Evolutionary conservation across 371 early-diverging fungal species (phyloP).

Genomic region (Mortierella sp.): DNA sequence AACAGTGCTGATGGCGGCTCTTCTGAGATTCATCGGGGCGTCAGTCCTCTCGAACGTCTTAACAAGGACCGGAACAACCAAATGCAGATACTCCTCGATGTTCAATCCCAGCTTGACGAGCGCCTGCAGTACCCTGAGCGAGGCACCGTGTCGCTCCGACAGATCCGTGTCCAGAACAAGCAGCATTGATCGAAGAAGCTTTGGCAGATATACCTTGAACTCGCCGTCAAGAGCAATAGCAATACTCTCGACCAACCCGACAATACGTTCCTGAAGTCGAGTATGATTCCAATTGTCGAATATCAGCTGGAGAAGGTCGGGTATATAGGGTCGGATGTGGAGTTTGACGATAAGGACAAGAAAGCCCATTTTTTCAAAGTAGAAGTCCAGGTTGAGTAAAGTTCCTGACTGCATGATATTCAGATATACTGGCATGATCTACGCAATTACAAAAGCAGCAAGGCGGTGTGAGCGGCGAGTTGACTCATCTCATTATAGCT

Average conservation of each 20-base stretch:
- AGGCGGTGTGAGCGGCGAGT: not conserved
- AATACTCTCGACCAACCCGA: slow-evolving; percentile 89
- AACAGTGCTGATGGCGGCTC: slow-evolving; percentile 84
- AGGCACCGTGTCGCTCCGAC: slow-evolving; percentile 80
- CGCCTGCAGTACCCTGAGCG: slow-evolving; percentile 87
- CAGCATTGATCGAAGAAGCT: slow-evolving; percentile 73
- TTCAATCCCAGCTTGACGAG: slow-evolving; percentile 89
- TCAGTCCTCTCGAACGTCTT: slow-evolving; percentile 85
- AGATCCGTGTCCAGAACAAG: slow-evolving; percentile 87
- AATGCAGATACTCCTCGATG: slow-evolving; percentile 94
- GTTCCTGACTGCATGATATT: slow-evolving; percentile 85
- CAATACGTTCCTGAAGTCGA: slow-evolving; percentile 84
- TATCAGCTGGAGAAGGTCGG: slow-evolving; percentile 86
- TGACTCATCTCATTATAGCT: not conserved
- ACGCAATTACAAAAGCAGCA: not conserved
- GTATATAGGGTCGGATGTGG: slow-evolving; percentile 89
- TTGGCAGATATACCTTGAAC: slow-evolving; percentile 87
- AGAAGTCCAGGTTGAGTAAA: slow-evolving; percentile 86
- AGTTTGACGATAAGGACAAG: slow-evolving; percentile 92
- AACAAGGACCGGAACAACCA: slow-evolving; percentile 92
- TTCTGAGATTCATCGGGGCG: slow-evolving; percentile 74
- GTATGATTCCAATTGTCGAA: slow-evolving; percentile 86
- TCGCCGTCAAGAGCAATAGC: slow-evolving; percentile 91
- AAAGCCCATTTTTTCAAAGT: slow-evolving; percentile 90
- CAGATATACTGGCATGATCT: slow-evolving; percentile 78